Evolutionary conservation across 179 eudicot genomes (phyloP).

Genomic region (Camellia oleifera): DNA sequence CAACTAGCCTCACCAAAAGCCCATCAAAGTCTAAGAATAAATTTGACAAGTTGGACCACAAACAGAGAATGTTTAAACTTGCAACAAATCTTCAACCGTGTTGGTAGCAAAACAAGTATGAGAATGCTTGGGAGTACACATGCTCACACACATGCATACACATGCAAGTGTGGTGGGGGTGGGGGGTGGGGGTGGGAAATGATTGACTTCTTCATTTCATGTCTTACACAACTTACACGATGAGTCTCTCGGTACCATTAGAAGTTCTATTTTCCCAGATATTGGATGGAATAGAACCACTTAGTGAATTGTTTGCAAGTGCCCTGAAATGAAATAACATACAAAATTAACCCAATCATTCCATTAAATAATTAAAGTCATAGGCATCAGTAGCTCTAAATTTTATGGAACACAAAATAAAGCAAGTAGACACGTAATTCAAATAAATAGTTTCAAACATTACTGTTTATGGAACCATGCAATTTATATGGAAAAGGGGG

Average conservation of each 20-base stretch:
- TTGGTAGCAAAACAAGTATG: slow-evolving; percentile 9
- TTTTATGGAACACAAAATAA: not conserved
- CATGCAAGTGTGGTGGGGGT: not conserved
- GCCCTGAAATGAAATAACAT: slow-evolving; percentile 30
- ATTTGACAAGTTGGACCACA: not conserved
- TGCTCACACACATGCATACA: not conserved
- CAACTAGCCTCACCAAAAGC: not conserved
- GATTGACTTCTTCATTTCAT: slow-evolving; percentile 7
- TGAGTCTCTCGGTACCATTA: slow-evolving; percentile 36
- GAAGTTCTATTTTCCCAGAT: slow-evolving; percentile 40
- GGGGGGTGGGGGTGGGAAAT: not conserved
- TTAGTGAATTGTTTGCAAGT: slow-evolving; percentile 41
- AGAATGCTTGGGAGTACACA: not conserved
- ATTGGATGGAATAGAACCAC: slow-evolving; percentile 42
- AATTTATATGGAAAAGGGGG: not conserved
- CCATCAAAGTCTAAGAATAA: not conserved
- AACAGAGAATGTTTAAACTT: not conserved
- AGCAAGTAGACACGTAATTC: not conserved
- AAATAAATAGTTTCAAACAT: not conserved
- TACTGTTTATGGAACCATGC: not conserved
- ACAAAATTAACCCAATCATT: not conserved
- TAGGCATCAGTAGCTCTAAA: not conserved
- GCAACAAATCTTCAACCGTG: not conserved
- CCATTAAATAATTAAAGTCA: not conserved
- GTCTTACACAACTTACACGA: slow-evolving; percentile 72